A percentile compares a stretch with the other conserved stretches of the same genome.
Evolutionary conservation across 139 green algal species (phyloP).

Genomic region (Klebsormidium nitens): DNA sequence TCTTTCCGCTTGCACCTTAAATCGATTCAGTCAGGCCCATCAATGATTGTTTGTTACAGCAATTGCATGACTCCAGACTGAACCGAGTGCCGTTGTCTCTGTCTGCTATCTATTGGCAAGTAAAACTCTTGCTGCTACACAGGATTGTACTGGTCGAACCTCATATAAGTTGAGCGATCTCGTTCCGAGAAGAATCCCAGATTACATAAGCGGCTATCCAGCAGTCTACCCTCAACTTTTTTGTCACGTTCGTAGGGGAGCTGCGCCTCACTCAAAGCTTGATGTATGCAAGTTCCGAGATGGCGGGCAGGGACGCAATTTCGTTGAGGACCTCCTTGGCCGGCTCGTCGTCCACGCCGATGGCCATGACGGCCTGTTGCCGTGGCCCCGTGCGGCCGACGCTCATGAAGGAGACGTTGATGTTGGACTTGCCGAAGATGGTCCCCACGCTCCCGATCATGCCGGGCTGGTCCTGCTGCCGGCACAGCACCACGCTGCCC

Average conservation of each 20-base stretch:
- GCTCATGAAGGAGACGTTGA: constrained; percentile 97
- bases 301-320: constrained; percentile 38
- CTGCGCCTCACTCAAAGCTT: constrained; percentile 10
- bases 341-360: constrained; percentile 78
- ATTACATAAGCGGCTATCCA: no score
- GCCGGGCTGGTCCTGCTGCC: constrained; percentile 84
- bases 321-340: constrained; percentile 35
- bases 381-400: constrained; percentile 50
- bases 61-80: no score
- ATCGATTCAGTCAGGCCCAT: no score
- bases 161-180: no score
- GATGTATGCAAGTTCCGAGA: constrained; percentile 49
- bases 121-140: no score
- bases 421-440: constrained; percentile 56
- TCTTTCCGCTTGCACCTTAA: no score
- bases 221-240: no score
- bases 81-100: no score
- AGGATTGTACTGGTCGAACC: no score
- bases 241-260: not conserved
- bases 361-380: constrained; percentile 84
- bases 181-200: no score
- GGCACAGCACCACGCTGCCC: constrained; percentile 66
- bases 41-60: no score
- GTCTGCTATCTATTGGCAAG: no score
- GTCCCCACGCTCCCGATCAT: constrained; percentile 78